Percentiles rank a stretch among this genome's conserved stretches.
These are phyloP conservation scores for Gossypium bickii DNA, from an alignment of 345 rosid species.

Conservation along the genomic window DNA sequence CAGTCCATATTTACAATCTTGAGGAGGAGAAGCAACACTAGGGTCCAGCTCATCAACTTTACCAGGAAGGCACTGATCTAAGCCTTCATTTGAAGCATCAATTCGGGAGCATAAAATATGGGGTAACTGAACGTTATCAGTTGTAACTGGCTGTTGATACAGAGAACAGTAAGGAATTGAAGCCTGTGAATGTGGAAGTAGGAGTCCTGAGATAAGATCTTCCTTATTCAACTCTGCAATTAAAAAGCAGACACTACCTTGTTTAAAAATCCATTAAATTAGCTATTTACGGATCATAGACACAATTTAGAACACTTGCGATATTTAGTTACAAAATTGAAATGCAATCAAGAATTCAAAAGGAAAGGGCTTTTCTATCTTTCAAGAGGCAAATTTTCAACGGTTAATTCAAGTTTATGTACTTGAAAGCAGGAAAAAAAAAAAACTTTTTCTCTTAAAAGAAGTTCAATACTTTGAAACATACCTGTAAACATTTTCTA, in stretches of 20 bases:
- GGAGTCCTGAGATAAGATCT: slow-evolving; percentile 62
- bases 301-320: background rate
- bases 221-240: slow-evolving; percentile 61
- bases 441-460: background rate
- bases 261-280: background rate
- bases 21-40: slow-evolving; percentile 40
- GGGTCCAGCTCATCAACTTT: slow-evolving; percentile 31
- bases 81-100: slow-evolving; percentile 21
- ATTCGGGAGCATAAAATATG: slow-evolving; percentile 19
- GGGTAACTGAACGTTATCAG: slow-evolving; percentile 26
- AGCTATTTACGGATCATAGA: background rate
- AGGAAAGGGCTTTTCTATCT: background rate
- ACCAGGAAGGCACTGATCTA: slow-evolving; percentile 17
- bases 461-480: background rate
- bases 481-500: background rate
- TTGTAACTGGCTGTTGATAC: slow-evolving; percentile 25
- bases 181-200: slow-evolving; percentile 42
- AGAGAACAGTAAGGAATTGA: slow-evolving; percentile 33
- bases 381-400: background rate
- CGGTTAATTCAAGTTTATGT: background rate
- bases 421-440: background rate
- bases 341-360: background rate
- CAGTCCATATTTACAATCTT: slow-evolving; percentile 32
- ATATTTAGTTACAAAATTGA: background rate
- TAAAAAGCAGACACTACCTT: background rate